Evolutionary conservation across 345 rosid species (phyloP).

Genomic region (Dimocarpus longan): DNA sequence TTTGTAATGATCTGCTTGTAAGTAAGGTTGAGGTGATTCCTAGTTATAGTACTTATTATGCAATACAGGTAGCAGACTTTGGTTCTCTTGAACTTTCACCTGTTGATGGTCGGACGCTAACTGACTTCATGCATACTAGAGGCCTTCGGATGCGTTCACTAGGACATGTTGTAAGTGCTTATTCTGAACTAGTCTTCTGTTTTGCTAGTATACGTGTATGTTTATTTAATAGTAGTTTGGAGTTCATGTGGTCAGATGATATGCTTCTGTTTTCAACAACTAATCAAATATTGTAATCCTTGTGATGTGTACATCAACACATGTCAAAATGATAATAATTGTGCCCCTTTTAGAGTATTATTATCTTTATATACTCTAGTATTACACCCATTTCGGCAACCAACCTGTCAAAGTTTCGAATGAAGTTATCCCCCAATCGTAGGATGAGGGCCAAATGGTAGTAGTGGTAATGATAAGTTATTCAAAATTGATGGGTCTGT

Average conservation of each 20-base stretch:
- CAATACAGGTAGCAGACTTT: conserved; percentile 93
- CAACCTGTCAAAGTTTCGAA: conserved; percentile 4
- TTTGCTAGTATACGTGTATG: background rate
- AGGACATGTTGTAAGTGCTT: conserved; percentile 84
- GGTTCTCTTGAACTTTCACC: conserved; percentile 98
- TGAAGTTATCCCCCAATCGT: background rate
- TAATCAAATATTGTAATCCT: background rate
- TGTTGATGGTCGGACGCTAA: conserved; percentile 97
- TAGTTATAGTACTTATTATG: conserved; percentile 22
- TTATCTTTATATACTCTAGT: background rate
- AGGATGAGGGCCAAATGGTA: background rate
- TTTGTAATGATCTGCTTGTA: conserved; percentile 15
- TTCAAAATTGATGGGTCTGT: background rate
- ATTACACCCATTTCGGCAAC: background rate
- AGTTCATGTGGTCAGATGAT: conserved; percentile 9
- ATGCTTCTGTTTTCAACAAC: background rate
- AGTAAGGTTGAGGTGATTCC: conserved; percentile 21
- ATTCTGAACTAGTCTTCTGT: conserved; percentile 20
- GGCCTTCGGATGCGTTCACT: conserved; percentile 96
- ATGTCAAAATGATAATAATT: background rate
- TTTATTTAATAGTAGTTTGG: background rate
- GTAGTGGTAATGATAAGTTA: background rate
- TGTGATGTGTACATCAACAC: background rate
- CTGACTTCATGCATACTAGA: conserved; percentile 99
- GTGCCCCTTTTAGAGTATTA: background rate